Evolutionary conservation across 768 basidiomycete genomes (phyloP).

Genomic region (Hygrophorus pudorinus): DNA sequence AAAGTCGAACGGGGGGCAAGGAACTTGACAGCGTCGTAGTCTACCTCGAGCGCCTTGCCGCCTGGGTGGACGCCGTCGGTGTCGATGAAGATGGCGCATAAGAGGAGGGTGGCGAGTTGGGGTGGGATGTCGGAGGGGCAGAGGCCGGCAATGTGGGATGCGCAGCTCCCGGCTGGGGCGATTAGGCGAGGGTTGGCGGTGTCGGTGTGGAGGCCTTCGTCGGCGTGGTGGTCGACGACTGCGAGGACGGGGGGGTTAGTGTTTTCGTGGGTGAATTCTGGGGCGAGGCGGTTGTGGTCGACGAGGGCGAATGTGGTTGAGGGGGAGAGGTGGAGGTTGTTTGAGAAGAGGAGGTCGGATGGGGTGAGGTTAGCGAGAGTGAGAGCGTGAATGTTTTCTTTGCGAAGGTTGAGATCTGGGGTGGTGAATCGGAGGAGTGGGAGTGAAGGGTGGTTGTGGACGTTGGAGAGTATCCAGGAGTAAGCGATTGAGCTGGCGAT

Average conservation of each 20-base stretch:
- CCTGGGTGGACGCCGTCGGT: slow-evolving; percentile 69
- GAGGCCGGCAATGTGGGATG: slow-evolving; percentile 38
- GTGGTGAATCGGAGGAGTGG: slow-evolving; percentile 65
- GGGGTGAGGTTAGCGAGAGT: slow-evolving; percentile 41
- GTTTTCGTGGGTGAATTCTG: slow-evolving; percentile 29
- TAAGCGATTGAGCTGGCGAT: slow-evolving; percentile 80
- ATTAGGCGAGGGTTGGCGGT: slow-evolving; percentile 62
- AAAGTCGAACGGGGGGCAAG: slow-evolving; percentile 57
- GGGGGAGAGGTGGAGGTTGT: slow-evolving; percentile 50
- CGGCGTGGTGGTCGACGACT: slow-evolving; percentile 87
- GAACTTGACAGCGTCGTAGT: slow-evolving; percentile 53
- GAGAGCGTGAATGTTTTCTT: slow-evolving; percentile 81
- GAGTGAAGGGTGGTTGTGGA: slow-evolving; percentile 47
- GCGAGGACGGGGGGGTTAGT: slow-evolving; percentile 49
- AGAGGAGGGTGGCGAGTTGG: slow-evolving; percentile 68
- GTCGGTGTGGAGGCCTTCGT: slow-evolving; percentile 60
- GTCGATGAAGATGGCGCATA: slow-evolving; percentile 79
- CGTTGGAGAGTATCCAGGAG: slow-evolving; percentile 60
- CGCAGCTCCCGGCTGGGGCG: slow-evolving; percentile 65
- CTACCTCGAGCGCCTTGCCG: slow-evolving; percentile 64
- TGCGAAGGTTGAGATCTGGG: slow-evolving; percentile 65
- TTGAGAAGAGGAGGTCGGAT: slow-evolving; percentile 53
- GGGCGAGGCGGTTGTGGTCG: slow-evolving; percentile 75
- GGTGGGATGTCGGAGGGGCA: slow-evolving; percentile 34
- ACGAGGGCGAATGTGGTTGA: slow-evolving; percentile 68